Evolutionary conservation across 75 land plant species (phyloP).

Genomic region (Cupressus sempervirens): DNA sequence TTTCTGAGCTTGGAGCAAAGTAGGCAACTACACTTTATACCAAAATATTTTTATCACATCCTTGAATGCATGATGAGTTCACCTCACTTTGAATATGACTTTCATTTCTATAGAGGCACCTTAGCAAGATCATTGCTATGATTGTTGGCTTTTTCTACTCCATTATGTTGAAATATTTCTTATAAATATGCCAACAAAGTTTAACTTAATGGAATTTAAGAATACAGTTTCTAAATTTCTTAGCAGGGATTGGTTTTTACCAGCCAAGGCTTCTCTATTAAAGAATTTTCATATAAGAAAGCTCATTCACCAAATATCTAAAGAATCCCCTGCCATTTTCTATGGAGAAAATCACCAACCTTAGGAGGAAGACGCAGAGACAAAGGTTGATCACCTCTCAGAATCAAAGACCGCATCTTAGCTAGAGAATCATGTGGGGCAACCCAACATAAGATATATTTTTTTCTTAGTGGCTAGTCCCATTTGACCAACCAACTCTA

Average conservation of each 20-base stretch:
- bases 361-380: not conserved
- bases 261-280: constrained; percentile 43
- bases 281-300: constrained; percentile 45
- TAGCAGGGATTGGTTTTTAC: constrained; percentile 47
- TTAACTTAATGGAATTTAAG: constrained; percentile 23
- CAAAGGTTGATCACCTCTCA: no score
- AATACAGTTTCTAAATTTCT: constrained; percentile 15
- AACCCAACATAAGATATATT: no score
- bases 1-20: no score
- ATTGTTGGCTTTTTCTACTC: constrained; percentile 90
- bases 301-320: constrained; percentile 37
- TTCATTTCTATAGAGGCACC: constrained; percentile 44
- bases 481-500: no score
- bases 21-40: no score
- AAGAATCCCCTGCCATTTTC: constrained; percentile 1
- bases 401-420: no score
- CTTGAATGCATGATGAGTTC: no score
- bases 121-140: constrained; percentile 79
- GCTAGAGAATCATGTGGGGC: no score
- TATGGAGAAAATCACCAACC: not conserved
- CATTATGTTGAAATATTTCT: constrained; percentile 87
- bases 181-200: constrained; percentile 48
- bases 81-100: no score
- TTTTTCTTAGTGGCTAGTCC: no score
- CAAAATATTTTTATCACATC: no score